These are phyloP conservation scores for Sanguinoderma infundibulare DNA, from an alignment of 1,284 basidiomycete genomes.

Conservation along the genomic window DNA sequence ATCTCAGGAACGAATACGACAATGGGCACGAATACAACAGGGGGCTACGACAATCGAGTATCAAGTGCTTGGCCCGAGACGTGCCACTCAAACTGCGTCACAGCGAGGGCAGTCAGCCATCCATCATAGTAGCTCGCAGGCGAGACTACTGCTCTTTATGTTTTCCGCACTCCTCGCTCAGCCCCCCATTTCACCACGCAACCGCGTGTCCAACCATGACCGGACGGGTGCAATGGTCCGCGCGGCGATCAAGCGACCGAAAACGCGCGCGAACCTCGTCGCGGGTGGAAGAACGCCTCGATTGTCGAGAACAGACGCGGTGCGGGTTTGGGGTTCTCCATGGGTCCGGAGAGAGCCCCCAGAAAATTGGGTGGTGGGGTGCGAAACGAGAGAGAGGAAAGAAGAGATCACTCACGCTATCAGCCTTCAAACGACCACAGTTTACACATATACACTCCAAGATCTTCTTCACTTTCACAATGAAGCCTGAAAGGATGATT, in stretches of 20 bases:
- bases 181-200: conserved; percentile 92
- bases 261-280: conserved; percentile 74
- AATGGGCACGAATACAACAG: conserved; percentile 45
- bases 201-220: conserved; percentile 80
- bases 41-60: conserved; percentile 62
- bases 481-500: conserved; percentile 71
- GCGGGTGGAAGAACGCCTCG: conserved; percentile 79
- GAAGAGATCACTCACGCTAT: conserved; percentile 85
- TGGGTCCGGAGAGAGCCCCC: conserved; percentile 88
- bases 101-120: conserved; percentile 49
- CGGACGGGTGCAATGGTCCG: conserved; percentile 65
- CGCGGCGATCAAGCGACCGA: conserved; percentile 91
- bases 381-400: conserved; percentile 84
- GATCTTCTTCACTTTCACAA: conserved; percentile 99
- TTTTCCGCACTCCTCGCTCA: conserved; percentile 87
- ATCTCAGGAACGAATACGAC: conserved; percentile 32
- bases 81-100: conserved; percentile 63
- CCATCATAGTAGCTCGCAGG: conserved; percentile 39
- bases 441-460: conserved; percentile 98
- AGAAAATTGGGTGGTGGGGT: conserved; percentile 92
- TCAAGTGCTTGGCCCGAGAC: conserved; percentile 59
- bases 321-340: conserved; percentile 91
- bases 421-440: conserved; percentile 97
- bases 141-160: conserved; percentile 39
- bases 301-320: conserved; percentile 74